Evolutionary conservation across 2,329 filamentous ascomycete species (phyloP), one percentile per base, ranked within the genome.

Genomic region (Thielaviopsis punctulata): DNA sequence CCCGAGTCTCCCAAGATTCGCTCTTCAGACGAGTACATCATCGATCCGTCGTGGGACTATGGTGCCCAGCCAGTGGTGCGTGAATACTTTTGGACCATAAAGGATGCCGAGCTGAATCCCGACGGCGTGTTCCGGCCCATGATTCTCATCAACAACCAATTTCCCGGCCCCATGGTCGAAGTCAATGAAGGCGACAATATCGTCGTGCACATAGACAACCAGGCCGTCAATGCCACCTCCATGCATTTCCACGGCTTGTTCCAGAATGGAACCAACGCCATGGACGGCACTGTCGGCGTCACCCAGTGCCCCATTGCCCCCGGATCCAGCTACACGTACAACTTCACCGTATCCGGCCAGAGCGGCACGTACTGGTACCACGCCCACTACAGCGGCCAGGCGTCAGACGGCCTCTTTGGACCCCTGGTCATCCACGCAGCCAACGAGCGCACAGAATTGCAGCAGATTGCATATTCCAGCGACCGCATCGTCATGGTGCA

Each of bases 201-300:
- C 8, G 63, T 86, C 3, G 76, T 88, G 44, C 77, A 84, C 27
- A 70, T 87, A 49, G 67, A 77, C 58, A 90, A 90, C 59, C 70
- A 74, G 21, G 76, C 83, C 0, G 68, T 69, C 12, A 84, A 87
- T 57, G 75, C 73, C 12, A 82, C 81, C 8, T 76, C 73, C 36
- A 69, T 89, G 4, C 85, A 90, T 61, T 89, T 84, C 63, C 85
- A 90, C 58, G 85, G 85, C 15, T 72, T 90, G 56, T 86, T 79
- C 60, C 83, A 87, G 61, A 85, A 85, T 58, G 82, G 82, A 10
- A 84, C 82, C 0, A 85, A 79, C 54, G 72, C 73, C 53, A 85
- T 86, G 54, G 84, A 90, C 59, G 85, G 84, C 0, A 75, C 82
- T 1, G 70, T 77, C 0, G 80, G 76, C 33, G 72, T 85, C 4